Conservation (phyloP, 2,329 filamentous ascomycete species). For the Scortechinia acanthostroma region DNA sequence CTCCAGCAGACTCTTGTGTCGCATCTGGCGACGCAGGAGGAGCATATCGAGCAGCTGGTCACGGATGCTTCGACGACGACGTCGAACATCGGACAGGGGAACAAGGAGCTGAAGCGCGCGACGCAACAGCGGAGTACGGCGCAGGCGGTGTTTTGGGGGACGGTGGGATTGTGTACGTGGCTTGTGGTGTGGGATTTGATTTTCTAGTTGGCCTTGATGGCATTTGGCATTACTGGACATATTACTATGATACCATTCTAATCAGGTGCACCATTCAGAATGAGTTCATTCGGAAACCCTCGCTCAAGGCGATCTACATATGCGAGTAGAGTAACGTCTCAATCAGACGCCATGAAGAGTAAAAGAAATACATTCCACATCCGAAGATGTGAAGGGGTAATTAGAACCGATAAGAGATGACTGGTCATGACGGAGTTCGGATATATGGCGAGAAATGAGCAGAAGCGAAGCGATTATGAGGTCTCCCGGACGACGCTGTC, state of each 20-base stretch:
- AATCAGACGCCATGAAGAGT: no score
- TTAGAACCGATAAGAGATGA: not conserved
- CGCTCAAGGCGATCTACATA: no score
- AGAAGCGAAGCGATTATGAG: not conserved
- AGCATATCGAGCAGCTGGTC: not conserved
- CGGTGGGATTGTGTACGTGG: conserved; percentile 1
- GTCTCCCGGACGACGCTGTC: conserved; percentile 70
- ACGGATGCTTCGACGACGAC: not conserved
- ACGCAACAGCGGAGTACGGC: not conserved
- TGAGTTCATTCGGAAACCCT: no score
- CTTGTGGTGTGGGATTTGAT: conserved; percentile 1
- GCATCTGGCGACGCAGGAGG: not conserved
- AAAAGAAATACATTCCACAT: no score
- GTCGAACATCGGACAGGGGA: not conserved
- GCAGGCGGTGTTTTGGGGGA: conserved; percentile 1
- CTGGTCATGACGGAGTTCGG: not conserved
- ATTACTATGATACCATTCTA: no score
- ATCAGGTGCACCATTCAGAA: no score
- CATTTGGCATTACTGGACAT: no score
- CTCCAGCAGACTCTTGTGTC: not conserved
- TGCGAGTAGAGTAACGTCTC: no score
- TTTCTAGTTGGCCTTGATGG: no score
- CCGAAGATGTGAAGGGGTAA: no score
- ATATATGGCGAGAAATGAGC: no score
- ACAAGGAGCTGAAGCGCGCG: conserved; percentile 1